A percentile compares a stretch with the other conserved stretches of the same genome.
Conservation (phyloP, 2,329 filamentous ascomycete species). For the Sporothrix globosa region DNA sequence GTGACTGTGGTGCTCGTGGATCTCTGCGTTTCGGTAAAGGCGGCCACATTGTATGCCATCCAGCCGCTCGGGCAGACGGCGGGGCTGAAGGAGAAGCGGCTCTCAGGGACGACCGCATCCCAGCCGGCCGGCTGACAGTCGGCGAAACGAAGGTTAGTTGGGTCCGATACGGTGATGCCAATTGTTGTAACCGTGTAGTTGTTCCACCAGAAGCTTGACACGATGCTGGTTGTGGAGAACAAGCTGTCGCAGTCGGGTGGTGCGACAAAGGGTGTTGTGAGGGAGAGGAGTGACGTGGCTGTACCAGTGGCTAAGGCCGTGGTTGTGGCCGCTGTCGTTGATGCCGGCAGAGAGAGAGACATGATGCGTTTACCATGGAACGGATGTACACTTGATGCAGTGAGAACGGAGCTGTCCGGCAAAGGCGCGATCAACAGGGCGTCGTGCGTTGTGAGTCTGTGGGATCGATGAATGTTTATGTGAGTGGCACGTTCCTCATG, state of each 20-base stretch:
- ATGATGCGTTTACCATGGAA: too few relatives aligned
- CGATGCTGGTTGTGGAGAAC: conserved; percentile 8
- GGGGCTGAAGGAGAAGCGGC: conserved; percentile 15
- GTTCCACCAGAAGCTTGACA: neutral
- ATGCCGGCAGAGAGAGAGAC: too few relatives aligned
- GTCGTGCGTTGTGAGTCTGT: too few relatives aligned
- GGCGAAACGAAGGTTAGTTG: neutral
- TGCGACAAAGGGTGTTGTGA: conserved; percentile 1
- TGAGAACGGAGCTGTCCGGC: too few relatives aligned
- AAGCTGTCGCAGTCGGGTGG: neutral
- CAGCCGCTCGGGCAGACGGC: conserved; percentile 11
- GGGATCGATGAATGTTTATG: too few relatives aligned
- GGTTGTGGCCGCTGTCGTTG: too few relatives aligned
- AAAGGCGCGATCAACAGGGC: too few relatives aligned
- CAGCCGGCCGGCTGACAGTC: conserved; percentile 7
- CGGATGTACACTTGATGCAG: too few relatives aligned
- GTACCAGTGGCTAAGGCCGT: neutral
- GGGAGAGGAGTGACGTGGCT: conserved; percentile 1
- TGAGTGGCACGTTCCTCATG: too few relatives aligned
- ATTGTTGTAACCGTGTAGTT: neutral
- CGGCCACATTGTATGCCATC: conserved; percentile 1
- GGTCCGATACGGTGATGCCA: neutral
- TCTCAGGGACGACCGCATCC: conserved; percentile 1
- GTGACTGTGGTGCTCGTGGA: too few relatives aligned
- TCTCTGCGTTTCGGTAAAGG: too few relatives aligned